Conservation (phyloP, 176 grass and related monocot genomes). For the Aegilops sharonensis region DNA sequence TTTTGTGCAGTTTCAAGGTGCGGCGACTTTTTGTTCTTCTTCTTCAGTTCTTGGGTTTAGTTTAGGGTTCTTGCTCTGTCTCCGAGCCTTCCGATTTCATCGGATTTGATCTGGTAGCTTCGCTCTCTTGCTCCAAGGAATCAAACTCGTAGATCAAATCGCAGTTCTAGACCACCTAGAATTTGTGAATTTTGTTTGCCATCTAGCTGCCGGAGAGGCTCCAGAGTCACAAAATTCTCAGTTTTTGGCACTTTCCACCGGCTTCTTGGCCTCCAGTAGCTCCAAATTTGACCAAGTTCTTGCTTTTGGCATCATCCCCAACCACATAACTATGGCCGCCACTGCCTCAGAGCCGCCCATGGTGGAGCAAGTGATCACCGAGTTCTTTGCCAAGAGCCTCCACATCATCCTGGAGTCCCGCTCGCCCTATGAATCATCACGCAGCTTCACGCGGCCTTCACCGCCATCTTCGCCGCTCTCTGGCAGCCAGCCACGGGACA, state of each 20-base stretch:
- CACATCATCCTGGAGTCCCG: slow-evolving; percentile 93
- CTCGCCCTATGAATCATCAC: slow-evolving; percentile 80
- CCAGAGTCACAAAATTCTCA: background rate
- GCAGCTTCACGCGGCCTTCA: slow-evolving; percentile 58
- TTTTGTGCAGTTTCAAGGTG: slow-evolving; percentile 22
- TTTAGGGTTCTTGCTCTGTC: slow-evolving; percentile 30
- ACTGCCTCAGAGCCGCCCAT: slow-evolving; percentile 59
- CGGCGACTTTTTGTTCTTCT: background rate
- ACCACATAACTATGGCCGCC: slow-evolving; percentile 22
- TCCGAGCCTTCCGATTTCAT: slow-evolving; percentile 3
- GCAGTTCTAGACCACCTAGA: background rate
- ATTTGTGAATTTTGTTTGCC: background rate
- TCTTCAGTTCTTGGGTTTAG: slow-evolving; percentile 28
- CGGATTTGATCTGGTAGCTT: slow-evolving; percentile 26
- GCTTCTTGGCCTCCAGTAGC: slow-evolving; percentile 8
- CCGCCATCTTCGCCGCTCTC: slow-evolving; percentile 50
- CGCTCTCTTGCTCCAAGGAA: slow-evolving; percentile 11
- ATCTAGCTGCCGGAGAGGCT: background rate
- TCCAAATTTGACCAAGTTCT: slow-evolving; percentile 23
- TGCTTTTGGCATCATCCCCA: background rate
- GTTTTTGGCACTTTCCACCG: background rate
- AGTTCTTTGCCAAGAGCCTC: slow-evolving; percentile 91
- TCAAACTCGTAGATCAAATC: background rate
- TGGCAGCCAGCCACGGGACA: slow-evolving; percentile 55
- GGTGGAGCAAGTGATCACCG: slow-evolving; percentile 93